These are phyloP conservation scores for Besnoitia besnoiti DNA, from an alignment of 169 alveolate genomes.

Conservation along the genomic window DNA sequence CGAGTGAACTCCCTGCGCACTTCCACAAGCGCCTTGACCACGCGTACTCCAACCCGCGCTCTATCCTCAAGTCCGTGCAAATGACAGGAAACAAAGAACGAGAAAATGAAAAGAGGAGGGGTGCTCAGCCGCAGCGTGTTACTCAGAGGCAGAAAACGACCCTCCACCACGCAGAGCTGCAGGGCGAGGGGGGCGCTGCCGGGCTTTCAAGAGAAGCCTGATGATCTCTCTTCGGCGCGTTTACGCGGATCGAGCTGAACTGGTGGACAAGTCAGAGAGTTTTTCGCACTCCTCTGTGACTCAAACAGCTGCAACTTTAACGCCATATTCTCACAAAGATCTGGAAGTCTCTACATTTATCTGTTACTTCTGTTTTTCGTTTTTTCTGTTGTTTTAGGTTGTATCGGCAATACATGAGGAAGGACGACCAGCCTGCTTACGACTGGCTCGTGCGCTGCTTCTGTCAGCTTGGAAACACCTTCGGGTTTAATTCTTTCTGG, in stretches of 20 bases:
- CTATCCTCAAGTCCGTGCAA: conserved; percentile 44
- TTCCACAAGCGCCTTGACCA: conserved; percentile 52
- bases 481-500: conserved; percentile 89
- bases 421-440: conserved; percentile 84
- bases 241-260: too few relatives aligned
- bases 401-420: conserved; percentile 81
- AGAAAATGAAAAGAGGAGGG: too few relatives aligned
- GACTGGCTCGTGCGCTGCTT: conserved; percentile 86
- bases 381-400: conserved; percentile 70
- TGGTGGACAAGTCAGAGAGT: too few relatives aligned
- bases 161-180: too few relatives aligned
- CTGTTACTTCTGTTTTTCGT: too few relatives aligned
- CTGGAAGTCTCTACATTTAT: too few relatives aligned
- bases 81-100: not conserved
- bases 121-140: too few relatives aligned
- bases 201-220: not conserved
- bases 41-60: conserved; percentile 59
- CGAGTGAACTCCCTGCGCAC: not conserved
- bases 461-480: conserved; percentile 86
- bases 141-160: too few relatives aligned
- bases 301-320: too few relatives aligned
- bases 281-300: too few relatives aligned
- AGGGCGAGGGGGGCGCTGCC: too few relatives aligned
- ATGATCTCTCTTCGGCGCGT: not conserved
- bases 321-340: too few relatives aligned